These are phyloP conservation scores for Pythium dissotocum DNA, from an alignment of 352 stramenopile species.

Conservation along the genomic window DNA sequence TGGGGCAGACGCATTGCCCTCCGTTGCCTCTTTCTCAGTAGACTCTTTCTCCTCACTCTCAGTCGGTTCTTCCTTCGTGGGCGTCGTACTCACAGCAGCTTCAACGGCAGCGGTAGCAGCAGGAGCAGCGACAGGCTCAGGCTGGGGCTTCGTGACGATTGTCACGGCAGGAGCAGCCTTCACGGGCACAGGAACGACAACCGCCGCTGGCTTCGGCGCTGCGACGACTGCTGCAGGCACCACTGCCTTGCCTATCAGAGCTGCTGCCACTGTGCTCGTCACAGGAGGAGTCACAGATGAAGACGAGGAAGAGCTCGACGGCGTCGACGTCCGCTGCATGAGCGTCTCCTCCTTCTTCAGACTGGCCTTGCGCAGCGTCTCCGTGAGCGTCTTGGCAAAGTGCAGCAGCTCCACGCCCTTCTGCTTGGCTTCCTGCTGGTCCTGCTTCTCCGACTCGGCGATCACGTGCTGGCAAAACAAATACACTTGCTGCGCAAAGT, in stretches of 20 bases:
- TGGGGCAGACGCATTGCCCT: constrained; percentile 2
- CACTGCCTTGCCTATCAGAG: not conserved
- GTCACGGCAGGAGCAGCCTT: not conserved
- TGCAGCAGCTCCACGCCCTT: constrained; percentile 78
- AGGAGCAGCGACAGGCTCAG: not conserved
- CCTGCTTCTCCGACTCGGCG: constrained; percentile 47
- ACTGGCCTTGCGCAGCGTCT: constrained; percentile 70
- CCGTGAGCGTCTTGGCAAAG: constrained; percentile 70
- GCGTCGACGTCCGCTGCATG: constrained; percentile 35
- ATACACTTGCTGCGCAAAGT: constrained; percentile 73
- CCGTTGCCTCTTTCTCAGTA: not conserved
- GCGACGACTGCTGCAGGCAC: not conserved
- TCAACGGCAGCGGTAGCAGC: not conserved
- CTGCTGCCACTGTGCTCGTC: not conserved
- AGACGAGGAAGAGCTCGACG: not conserved
- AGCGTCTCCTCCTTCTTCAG: constrained; percentile 64
- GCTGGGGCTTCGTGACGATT: not conserved
- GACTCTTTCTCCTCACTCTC: not conserved
- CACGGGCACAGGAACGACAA: not conserved
- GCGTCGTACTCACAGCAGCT: not conserved
- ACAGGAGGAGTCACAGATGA: not conserved
- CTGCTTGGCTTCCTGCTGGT: constrained; percentile 56
- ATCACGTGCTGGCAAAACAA: constrained; percentile 78
- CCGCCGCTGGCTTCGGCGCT: not conserved
- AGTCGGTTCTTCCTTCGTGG: not conserved